Base-by-base conservation (phyloP, 176 grass and related monocot genomes). In the Aegilops sharonensis region DNA sequence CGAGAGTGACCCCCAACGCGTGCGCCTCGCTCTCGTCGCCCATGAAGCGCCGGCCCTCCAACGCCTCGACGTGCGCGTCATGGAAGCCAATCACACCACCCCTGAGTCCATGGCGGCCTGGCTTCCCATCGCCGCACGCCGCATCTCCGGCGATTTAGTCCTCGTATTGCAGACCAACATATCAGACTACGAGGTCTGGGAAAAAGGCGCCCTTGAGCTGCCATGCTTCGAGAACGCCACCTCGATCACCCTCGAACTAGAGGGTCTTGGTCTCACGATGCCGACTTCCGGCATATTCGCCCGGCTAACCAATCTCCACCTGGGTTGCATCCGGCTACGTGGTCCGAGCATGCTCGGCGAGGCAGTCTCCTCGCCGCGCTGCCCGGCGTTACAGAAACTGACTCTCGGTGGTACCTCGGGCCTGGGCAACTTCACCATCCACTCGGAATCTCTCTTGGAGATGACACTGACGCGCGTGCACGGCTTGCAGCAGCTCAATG, bases 211-310 rank as follows among this genome's bases (percentile, higher is more conserved):
- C 3, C 2, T 87, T 27, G 14, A 80, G 57, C 70, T 87, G n/a
- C 85, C 85, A 15, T 67, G 78, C 70, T 87, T 87, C n/a, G 42
- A 13, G 31, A 42, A n/a, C 1, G 69, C 78, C 59, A 75, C 59
- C 2, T 1, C 0, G 7, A 54, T 87, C 10, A 0, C 1, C 57
- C 59, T 82, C 17, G 8, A 29, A 1, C 40, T 75, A 17, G 10
- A 43, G 3, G 42, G 40, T 8, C 24, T 67, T 1, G 17, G 10
- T 11, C 60, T 87, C 61, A 7, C 23, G 11, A 20, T 82, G 67
- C 86, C 79, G 8, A 12, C 43, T 1, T 27, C 21, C 6, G 69
- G 85, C n/a, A 5, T 3, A 2, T 87, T 87, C 59, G 15, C 59
- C 2, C 2, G n/a, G 5, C 78, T 87, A 78, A 74, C 30, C 21